These are phyloP conservation scores for Lactarius akahatsu DNA, from an alignment of 768 basidiomycete genomes.

Conservation along the genomic window DNA sequence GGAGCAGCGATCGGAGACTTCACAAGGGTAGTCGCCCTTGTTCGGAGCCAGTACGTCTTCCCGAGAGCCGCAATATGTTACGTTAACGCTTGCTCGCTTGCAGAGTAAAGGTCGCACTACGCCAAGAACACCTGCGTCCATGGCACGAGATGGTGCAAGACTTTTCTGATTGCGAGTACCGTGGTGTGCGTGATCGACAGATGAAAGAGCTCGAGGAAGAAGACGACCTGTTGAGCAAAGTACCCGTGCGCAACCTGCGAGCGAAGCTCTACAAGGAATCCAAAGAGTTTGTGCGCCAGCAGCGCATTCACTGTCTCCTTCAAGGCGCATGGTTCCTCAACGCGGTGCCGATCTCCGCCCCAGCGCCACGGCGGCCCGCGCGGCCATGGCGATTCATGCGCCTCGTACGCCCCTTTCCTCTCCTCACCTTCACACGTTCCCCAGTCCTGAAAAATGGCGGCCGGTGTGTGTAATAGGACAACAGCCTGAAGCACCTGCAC, in stretches of 20 bases:
- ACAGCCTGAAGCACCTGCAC: slow-evolving; percentile 75
- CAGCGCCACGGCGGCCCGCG: slow-evolving; percentile 50
- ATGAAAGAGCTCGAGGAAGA: slow-evolving; percentile 88
- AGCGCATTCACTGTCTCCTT: slow-evolving; percentile 82
- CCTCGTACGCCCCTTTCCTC: slow-evolving; percentile 48
- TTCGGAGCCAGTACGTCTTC: slow-evolving; percentile 75
- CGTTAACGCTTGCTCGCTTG: background rate
- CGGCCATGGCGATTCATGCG: slow-evolving; percentile 87
- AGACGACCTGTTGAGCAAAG: slow-evolving; percentile 83
- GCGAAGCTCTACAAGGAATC: slow-evolving; percentile 87
- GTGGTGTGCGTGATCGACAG: slow-evolving; percentile 81
- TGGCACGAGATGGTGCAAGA: slow-evolving; percentile 87
- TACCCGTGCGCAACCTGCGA: slow-evolving; percentile 80
- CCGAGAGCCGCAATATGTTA: background rate
- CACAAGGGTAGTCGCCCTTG: slow-evolving; percentile 70
- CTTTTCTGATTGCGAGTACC: slow-evolving; percentile 80
- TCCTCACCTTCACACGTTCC: background rate
- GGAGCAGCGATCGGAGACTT: slow-evolving; percentile 77
- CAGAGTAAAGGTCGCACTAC: slow-evolving; percentile 76
- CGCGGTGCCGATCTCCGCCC: slow-evolving; percentile 52
- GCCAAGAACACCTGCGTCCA: slow-evolving; percentile 66
- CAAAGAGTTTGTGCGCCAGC: slow-evolving; percentile 84
- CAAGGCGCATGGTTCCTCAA: slow-evolving; percentile 94
- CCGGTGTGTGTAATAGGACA: slow-evolving; percentile 51
- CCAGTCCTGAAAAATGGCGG: background rate